These are phyloP conservation scores for Penicillium lagena DNA, from an alignment of 495 filamentous ascomycete species.

Conservation along the genomic window DNA sequence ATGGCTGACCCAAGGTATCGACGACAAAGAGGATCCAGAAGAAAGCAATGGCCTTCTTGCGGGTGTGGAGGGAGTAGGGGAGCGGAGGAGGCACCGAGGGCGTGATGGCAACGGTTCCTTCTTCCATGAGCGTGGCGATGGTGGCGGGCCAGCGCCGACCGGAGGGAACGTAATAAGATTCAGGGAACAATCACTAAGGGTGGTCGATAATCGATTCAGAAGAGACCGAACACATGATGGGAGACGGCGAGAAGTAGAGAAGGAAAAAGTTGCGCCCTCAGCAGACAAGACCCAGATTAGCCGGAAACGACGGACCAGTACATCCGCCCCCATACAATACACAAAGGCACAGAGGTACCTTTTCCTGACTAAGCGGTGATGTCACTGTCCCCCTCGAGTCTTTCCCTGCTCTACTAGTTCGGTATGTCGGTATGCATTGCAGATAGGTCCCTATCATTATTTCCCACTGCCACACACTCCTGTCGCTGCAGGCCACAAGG, in stretches of 20 bases:
- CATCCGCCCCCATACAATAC: constrained; percentile 9
- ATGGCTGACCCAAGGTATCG: constrained; percentile 48
- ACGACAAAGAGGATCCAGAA: constrained; percentile 55
- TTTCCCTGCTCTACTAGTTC: too few species aligned
- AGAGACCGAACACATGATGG: background rate
- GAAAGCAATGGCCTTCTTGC: constrained; percentile 47
- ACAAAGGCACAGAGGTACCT: too few species aligned
- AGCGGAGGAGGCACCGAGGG: constrained; percentile 43
- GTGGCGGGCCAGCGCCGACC: constrained; percentile 4
- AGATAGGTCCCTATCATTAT: too few species aligned
- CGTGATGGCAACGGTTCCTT: constrained; percentile 13
- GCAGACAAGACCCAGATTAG: constrained; percentile 5
- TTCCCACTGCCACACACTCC: too few species aligned
- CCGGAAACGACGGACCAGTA: constrained; percentile 25
- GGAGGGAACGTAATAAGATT: background rate
- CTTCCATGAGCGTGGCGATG: constrained; percentile 29
- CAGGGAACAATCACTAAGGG: too few species aligned
- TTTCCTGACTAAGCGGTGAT: constrained; percentile 6
- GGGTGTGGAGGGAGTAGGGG: constrained; percentile 48
- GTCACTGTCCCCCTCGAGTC: constrained; percentile 3
- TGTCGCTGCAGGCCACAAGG: too few species aligned
- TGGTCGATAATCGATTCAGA: background rate
- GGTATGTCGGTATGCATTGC: too few species aligned
- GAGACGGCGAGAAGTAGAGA: background rate
- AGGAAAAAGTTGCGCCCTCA: background rate